Evolutionary conservation across 177 flowering plant species (phyloP).

Genomic region (Vitis hybrid): DNA sequence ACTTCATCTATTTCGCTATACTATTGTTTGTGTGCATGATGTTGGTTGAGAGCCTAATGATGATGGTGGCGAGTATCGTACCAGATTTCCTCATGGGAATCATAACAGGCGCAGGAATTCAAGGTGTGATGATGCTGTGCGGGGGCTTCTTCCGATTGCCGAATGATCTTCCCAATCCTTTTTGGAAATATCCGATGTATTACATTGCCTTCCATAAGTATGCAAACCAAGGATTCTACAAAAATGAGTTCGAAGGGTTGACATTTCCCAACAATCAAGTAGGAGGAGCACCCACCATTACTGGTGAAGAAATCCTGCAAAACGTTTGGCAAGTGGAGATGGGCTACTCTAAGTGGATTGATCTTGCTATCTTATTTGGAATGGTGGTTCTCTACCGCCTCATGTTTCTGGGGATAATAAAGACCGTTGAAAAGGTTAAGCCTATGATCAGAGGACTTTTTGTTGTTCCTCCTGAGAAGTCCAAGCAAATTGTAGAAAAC

Average conservation of each 20-base stretch:
- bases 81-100: conserved; percentile 67
- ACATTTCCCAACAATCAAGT: conserved; percentile 24
- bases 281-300: conserved; percentile 18
- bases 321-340: conserved; percentile 36
- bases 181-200: conserved; percentile 53
- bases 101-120: conserved; percentile 52
- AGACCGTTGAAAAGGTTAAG: conserved; percentile 29
- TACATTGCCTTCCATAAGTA: conserved; percentile 51
- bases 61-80: conserved; percentile 58
- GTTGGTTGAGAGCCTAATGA: conserved; percentile 67
- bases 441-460: conserved; percentile 18
- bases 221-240: conserved; percentile 41
- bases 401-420: conserved; percentile 33
- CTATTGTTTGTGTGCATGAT: conserved; percentile 36
- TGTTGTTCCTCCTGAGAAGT: background rate
- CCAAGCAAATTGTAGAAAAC: conserved; percentile 2
- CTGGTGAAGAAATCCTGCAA: conserved; percentile 38
- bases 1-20: conserved; percentile 38
- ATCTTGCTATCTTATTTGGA: conserved; percentile 31
- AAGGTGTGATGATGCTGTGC: conserved; percentile 45
- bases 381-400: conserved; percentile 43
- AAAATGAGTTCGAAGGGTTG: conserved; percentile 46
- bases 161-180: conserved; percentile 45
- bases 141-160: conserved; percentile 55
- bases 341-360: conserved; percentile 51